Evolutionary conservation across 2,329 filamentous ascomycete species (phyloP), one percentile per base, ranked within the genome.

Genomic region (Ophiocordyceps camponoti-rufipedis): DNA sequence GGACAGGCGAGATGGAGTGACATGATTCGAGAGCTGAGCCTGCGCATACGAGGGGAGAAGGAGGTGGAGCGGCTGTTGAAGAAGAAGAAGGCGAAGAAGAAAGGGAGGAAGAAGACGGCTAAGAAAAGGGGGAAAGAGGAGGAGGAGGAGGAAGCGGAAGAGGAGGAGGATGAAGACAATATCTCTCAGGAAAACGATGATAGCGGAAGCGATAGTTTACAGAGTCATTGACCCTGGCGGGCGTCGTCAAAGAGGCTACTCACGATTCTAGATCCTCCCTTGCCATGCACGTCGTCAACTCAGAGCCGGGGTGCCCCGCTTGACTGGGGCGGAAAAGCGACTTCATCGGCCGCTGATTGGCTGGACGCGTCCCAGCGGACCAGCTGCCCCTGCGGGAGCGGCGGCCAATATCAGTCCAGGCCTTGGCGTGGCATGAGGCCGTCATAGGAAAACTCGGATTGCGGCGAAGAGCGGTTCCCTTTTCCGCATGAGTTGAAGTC

Each of bases 11-110:
- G 68, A 44, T 96, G 89, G 89, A 68, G 70, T 0, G 74, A 82
- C 43, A 75, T 95, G 63, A 82, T 93, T 65, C 88, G 79, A 56
- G 88, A 94, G 57, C 62, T 94, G 53, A 91, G 74, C 44, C 63
- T 94, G 43, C 72, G 89, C 31, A 67, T 75, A 33, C 72, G 85
- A 23, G 87, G 82, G 1, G 62, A 71, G 46, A 81, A 82, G 47
- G 81, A 87, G 51, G 65, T 88, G 1, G 72, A 78, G 39, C 77
- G 77, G 51, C 54, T 94, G 28, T 68, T 86, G 52, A 84, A 76
- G 58, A 66, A 40, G 18, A 11, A n/a, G 13, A 12, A 42, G 23
- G 28, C 12, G 2, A 29, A 6, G 41, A 29, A 28, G 28, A 41
- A n/a, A 18, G 18, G 19, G 23, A 41, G 23, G 40, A 42, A 42